A percentile compares a stretch with the other conserved stretches of the same genome.
These are phyloP conservation scores for Lactarius pseudohatsudake DNA, from an alignment of 768 basidiomycete genomes.

Conservation along the genomic window DNA sequence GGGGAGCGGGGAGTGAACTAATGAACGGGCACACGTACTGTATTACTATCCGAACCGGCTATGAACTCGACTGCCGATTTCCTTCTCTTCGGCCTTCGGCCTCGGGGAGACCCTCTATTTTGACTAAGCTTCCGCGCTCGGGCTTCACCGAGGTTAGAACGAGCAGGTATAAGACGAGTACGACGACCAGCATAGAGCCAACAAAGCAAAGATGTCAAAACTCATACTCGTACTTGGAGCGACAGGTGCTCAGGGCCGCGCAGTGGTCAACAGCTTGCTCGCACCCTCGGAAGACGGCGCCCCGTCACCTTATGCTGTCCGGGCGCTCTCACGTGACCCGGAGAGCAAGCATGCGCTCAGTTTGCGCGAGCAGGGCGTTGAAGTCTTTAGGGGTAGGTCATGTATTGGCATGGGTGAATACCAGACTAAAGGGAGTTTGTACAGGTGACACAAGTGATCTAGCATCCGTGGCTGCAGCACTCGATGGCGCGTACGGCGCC, in stretches of 20 bases:
- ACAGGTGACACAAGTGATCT: constrained; percentile 27
- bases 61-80: no score
- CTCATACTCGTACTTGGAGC: constrained; percentile 45
- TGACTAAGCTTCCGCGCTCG: constrained; percentile 1
- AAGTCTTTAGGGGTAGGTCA: constrained; percentile 38
- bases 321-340: constrained; percentile 42
- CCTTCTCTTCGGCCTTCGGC: not conserved
- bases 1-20: not conserved
- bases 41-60: not conserved
- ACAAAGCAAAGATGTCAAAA: constrained; percentile 29
- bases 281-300: constrained; percentile 36
- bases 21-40: not conserved
- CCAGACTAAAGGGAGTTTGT: no score
- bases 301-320: constrained; percentile 42
- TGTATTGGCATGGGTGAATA: not conserved
- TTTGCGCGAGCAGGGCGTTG: constrained; percentile 38
- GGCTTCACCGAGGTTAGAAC: constrained; percentile 2
- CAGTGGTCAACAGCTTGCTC: constrained; percentile 40
- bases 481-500: constrained; percentile 39
- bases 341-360: constrained; percentile 37
- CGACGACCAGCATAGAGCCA: not conserved
- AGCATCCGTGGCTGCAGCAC: constrained; percentile 33
- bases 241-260: constrained; percentile 45
- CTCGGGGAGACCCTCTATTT: not conserved
- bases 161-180: constrained; percentile 1